Percentiles rank a stretch among this genome's conserved stretches.
These are phyloP conservation scores for Didymella sp. DNA, from an alignment of 2,329 filamentous ascomycete species.

Conservation along the genomic window DNA sequence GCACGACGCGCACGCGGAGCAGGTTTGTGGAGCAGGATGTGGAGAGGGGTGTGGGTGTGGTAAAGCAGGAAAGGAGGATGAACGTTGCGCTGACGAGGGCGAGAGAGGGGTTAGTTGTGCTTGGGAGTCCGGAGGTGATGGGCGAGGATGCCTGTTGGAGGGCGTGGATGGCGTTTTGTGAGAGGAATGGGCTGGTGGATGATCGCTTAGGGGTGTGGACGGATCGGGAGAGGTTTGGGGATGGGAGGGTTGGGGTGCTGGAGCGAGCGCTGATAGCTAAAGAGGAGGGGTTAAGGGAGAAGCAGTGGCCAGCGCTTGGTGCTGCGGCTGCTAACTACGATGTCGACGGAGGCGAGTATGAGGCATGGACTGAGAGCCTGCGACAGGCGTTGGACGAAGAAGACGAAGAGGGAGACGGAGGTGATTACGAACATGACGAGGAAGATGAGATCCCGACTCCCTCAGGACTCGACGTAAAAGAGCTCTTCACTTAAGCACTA, in stretches of 20 bases:
- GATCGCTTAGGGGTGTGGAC: conserved; percentile 23
- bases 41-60: conserved; percentile 44
- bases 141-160: conserved; percentile 49
- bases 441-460: not conserved
- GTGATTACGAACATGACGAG: conserved; percentile 1
- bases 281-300: conserved; percentile 18
- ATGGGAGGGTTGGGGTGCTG: conserved; percentile 32
- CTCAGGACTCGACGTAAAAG: not conserved
- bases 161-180: conserved; percentile 49
- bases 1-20: conserved; percentile 50
- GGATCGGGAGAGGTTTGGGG: not conserved
- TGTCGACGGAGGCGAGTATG: conserved; percentile 25
- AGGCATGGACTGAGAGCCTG: conserved; percentile 35
- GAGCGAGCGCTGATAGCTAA: conserved; percentile 37
- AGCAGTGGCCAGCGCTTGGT: conserved; percentile 24
- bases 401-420: conserved; percentile 1
- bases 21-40: conserved; percentile 45
- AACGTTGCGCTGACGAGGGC: conserved; percentile 57
- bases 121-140: conserved; percentile 52
- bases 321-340: conserved; percentile 13
- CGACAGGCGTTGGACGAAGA: conserved; percentile 33
- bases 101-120: conserved; percentile 52
- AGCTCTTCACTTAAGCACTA: not conserved
- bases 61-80: conserved; percentile 50
- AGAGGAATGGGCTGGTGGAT: conserved; percentile 45